Base-by-base conservation (phyloP, 306 rosid genomes). In the Acacia crassicarpa region DNA sequence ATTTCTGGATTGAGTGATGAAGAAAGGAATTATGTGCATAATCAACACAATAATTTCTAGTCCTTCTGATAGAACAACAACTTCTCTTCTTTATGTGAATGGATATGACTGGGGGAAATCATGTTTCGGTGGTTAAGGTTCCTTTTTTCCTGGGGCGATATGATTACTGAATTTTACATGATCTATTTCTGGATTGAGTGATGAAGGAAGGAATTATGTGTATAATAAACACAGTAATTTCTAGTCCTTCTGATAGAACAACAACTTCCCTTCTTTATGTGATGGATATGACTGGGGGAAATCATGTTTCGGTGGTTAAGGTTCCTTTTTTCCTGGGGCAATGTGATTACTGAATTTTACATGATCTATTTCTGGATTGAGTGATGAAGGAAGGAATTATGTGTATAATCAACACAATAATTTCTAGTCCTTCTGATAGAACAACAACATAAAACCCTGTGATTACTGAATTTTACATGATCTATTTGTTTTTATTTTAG, bases 401-500 rank as follows among this genome's bases (percentile, higher is more conserved):
- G n/a, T n/a, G n/a, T n/a, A n/a, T n/a, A n/a, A n/a, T n/a, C n/a
- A n/a, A n/a, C n/a, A n/a, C n/a, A n/a, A n/a, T n/a, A n/a, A n/a
- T n/a, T n/a, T n/a, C n/a, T n/a, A n/a, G n/a, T n/a, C n/a, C n/a
- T n/a, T n/a, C n/a, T n/a, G n/a, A 27, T 27, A 27, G 27, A 27
- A 27, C 27, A 27, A 27, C 27, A 27, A 27, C 27, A 27, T 27
- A 27, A 27, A 27, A 27, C 27, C 27, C 27, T 30, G 44, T 35
- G 63, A 65, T 58, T 56, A 77, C 22, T 78, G 45, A 22, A 66
- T 71, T 78, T 82, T 68, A 76, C 27, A 54, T 46, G 44, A 72
- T 30, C 59, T 27, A 23, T 72, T 82, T 66, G 17, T 78, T 74
- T 77, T 71, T 75, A 67, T 81, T 86, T 23, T 84, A 93, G 99